Evolutionary conservation across 2,329 filamentous ascomycete species (phyloP).

Genomic region (Aspergillus eucalypticola): DNA sequence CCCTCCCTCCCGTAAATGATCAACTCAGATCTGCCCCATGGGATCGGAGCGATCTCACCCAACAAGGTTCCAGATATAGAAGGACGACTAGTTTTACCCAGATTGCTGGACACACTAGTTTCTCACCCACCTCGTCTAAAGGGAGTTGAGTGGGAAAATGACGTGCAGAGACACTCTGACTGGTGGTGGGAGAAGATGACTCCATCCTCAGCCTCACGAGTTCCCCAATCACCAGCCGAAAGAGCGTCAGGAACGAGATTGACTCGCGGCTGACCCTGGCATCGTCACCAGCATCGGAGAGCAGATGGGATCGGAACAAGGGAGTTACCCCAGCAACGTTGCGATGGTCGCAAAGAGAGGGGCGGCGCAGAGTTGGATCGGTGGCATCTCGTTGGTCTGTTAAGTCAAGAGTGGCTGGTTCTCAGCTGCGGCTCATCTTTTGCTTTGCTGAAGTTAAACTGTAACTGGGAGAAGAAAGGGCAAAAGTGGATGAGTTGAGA

Average conservation of each 20-base stretch:
- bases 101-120: not conserved
- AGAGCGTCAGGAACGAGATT: slow-evolving; percentile 9
- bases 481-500: too few relatives aligned
- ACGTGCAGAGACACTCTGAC: slow-evolving; percentile 12
- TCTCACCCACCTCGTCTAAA: not conserved
- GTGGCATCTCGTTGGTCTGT: slow-evolving; percentile 7
- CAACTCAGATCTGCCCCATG: slow-evolving; percentile 5
- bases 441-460: too few relatives aligned
- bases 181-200: not conserved
- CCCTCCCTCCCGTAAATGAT: not conserved
- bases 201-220: slow-evolving; percentile 9
- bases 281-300: slow-evolving; percentile 2
- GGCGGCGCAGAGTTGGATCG: not conserved
- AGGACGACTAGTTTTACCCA: not conserved
- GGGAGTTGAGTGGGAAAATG: slow-evolving; percentile 9
- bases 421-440: slow-evolving; percentile 4
- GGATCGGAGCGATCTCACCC: not conserved
- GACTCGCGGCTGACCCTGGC: slow-evolving; percentile 8
- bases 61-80: not conserved
- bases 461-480: too few relatives aligned
- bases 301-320: slow-evolving; percentile 17
- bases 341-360: not conserved
- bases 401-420: not conserved
- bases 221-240: slow-evolving; percentile 11
- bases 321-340: slow-evolving; percentile 26